Evolutionary conservation across 2,329 filamentous ascomycete genomes (phyloP), one percentile per base, ranked within the genome.

Genomic region (Calonectria hawksworthii): DNA sequence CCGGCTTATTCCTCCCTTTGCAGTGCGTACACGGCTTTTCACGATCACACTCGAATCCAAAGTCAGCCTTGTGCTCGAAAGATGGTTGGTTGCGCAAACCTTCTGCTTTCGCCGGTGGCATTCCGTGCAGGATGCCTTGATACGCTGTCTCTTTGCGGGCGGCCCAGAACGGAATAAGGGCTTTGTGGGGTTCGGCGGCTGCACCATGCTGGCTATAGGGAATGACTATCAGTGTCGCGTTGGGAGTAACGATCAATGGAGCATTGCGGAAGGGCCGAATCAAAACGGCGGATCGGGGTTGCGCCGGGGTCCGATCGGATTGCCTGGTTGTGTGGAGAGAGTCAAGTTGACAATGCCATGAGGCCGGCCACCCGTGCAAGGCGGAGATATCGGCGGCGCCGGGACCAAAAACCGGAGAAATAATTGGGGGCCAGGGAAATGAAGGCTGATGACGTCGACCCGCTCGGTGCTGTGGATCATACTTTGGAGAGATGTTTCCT

Each of bases 31-130:
- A 93, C 2, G 91, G 91, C 74, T 89, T 85, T 74, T 89, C 87
- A 73, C 91, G 88, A 80, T 93, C 91, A 82, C 91, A 93, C 88
- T 92, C 47, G n/a, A 5, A 16, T 16, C 32, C 18, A 47, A 23
- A 9, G 23, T 80, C 34, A 80, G 66, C 56, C 54, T 9, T 3
- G 18, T 18, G 23, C 18, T 36, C 11, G 36, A 4, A 16, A 23
- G 21, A 26, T n/a, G 61, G 61, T 8, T 30, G 26, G 3, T 21
- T 23, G 23, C 30, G 74, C 79, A 41, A 64, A 89, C 89, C 87
- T 91, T 91, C 80, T 92, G 90, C 80, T 93, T 93, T 74, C 92
- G 87, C 75, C 91, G 86, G 82, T 93, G 92, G 77, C 92, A 93
- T 80, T 93, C 91, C 14, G 89, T 91, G 78, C 92, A 93, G 10